Evolutionary conservation across 768 basidiomycete species (phyloP).

Genomic region (Udeniomyces megalosporus): DNA sequence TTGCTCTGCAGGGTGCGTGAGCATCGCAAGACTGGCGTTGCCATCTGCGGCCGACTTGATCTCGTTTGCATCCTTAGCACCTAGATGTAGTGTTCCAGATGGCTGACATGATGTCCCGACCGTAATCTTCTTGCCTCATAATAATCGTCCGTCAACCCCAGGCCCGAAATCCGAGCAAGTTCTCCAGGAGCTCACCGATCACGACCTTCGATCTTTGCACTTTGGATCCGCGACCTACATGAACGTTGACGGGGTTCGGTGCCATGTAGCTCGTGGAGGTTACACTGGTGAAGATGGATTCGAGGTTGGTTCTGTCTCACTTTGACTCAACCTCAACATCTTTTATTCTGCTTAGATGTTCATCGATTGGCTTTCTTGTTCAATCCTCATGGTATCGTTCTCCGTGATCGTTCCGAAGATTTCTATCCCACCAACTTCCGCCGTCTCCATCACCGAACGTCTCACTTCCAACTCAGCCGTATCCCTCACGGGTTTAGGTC

Average conservation of each 20-base stretch:
- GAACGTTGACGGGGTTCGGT: background rate
- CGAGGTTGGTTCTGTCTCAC: slow-evolving; percentile 41
- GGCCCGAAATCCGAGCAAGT: slow-evolving; percentile 69
- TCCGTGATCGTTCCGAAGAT: slow-evolving; percentile 39
- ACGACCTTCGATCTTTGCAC: slow-evolving; percentile 51
- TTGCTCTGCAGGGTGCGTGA: slow-evolving; percentile 92
- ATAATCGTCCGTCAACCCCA: slow-evolving; percentile 29
- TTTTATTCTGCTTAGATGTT: background rate
- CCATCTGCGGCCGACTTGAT: too few species aligned
- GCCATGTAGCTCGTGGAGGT: slow-evolving; percentile 71
- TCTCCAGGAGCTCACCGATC: slow-evolving; percentile 51
- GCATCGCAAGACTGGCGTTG: too few species aligned
- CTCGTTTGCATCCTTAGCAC: too few species aligned
- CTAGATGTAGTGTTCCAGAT: too few species aligned
- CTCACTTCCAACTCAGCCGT: slow-evolving; percentile 44
- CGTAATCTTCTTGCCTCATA: background rate
- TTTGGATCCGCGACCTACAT: slow-evolving; percentile 59
- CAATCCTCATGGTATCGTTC: slow-evolving; percentile 94
- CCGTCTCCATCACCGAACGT: slow-evolving; percentile 49
- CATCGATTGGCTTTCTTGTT: slow-evolving; percentile 91
- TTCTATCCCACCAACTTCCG: slow-evolving; percentile 65
- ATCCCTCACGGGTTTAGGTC: slow-evolving; percentile 74
- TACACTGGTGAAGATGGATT: slow-evolving; percentile 99
- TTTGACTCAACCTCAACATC: too few species aligned
- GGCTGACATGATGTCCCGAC: background rate